Percentiles rank a stretch among this genome's conserved stretches.
phyloP scores from a whole-genome alignment of 768 basidiomycete species.

The Hemileccinum rubropunctum region DNA sequence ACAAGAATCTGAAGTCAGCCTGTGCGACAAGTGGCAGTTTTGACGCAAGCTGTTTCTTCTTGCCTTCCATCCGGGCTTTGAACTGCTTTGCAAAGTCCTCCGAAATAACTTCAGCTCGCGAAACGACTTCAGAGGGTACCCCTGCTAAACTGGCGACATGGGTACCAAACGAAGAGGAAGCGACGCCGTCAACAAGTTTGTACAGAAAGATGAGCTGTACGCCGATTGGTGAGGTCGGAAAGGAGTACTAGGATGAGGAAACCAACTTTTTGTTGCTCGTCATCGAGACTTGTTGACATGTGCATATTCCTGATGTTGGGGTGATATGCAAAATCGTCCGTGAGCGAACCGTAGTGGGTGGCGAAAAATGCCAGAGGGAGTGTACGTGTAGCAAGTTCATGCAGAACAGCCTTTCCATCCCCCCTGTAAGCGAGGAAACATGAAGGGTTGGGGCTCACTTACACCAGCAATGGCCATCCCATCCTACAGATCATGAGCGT shows the following conservation, averaged over 20 bases:
- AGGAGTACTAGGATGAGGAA: background rate
- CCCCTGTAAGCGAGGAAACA: slow-evolving; percentile 5
- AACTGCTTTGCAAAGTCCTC: slow-evolving; percentile 86
- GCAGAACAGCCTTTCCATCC: slow-evolving; percentile 72
- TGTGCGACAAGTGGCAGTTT: slow-evolving; percentile 77
- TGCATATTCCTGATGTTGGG: slow-evolving; percentile 93
- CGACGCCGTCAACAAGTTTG: slow-evolving; percentile 88
- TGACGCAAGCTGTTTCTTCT: slow-evolving; percentile 49
- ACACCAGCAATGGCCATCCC: slow-evolving; percentile 98
- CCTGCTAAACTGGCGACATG: slow-evolving; percentile 96
- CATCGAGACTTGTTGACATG: slow-evolving; percentile 93
- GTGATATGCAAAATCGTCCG: slow-evolving; percentile 90
- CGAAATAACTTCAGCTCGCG: slow-evolving; percentile 85
- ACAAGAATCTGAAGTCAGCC: slow-evolving; percentile 86
- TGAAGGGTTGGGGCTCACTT: slow-evolving; percentile 19
- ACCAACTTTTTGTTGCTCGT: slow-evolving; percentile 81
- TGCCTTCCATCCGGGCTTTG: slow-evolving; percentile 69
- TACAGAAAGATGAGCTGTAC: slow-evolving; percentile 87
- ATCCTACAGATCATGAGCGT: slow-evolving; percentile 49
- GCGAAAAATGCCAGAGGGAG: slow-evolving; percentile 94
- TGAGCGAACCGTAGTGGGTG: slow-evolving; percentile 94
- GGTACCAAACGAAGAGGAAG: slow-evolving; percentile 86
- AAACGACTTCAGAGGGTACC: slow-evolving; percentile 80
- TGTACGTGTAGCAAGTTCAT: slow-evolving; percentile 91
- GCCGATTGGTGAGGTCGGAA: background rate